phyloP scores from a whole-genome alignment of 495 filamentous ascomycete genomes.

The Penicillium flavigenum region DNA sequence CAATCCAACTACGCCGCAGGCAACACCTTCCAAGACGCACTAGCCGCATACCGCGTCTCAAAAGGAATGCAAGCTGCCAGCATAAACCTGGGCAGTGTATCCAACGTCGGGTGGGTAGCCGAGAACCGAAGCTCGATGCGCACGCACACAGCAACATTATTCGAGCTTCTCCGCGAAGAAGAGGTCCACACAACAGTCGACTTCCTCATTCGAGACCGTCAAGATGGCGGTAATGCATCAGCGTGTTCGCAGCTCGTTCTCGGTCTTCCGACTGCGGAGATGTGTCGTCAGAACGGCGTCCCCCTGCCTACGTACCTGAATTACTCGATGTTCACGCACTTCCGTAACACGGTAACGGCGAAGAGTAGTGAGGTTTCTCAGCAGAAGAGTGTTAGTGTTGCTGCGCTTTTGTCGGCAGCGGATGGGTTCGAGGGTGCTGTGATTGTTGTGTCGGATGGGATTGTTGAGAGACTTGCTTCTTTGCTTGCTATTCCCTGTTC shows the following conservation, averaged over 20 bases:
- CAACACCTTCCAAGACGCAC: constrained; percentile 45
- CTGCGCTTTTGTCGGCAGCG: constrained; percentile 13
- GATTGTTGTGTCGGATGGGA: constrained; percentile 21
- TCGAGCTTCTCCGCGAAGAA: constrained; percentile 30
- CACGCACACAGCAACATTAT: constrained; percentile 17
- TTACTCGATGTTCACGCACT: constrained; percentile 33
- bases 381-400: constrained; percentile 16
- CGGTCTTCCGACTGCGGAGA: constrained; percentile 25
- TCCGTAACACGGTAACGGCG: constrained; percentile 5
- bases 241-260: constrained; percentile 25
- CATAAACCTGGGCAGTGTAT: constrained; percentile 56
- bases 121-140: constrained; percentile 23
- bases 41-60: constrained; percentile 34
- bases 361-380: constrained; percentile 3
- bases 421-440: constrained; percentile 18
- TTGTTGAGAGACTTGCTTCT: constrained; percentile 29
- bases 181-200: constrained; percentile 32
- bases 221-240: not conserved
- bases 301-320: constrained; percentile 26
- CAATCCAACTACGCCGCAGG: constrained; percentile 58
- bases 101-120: constrained; percentile 56
- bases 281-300: constrained; percentile 26
- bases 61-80: constrained; percentile 35
- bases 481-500: constrained; percentile 37
- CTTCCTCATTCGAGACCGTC: constrained; percentile 29